Base-by-base conservation (phyloP, 1,139 yeast species). In the Suhomyces yuchorum region DNA sequence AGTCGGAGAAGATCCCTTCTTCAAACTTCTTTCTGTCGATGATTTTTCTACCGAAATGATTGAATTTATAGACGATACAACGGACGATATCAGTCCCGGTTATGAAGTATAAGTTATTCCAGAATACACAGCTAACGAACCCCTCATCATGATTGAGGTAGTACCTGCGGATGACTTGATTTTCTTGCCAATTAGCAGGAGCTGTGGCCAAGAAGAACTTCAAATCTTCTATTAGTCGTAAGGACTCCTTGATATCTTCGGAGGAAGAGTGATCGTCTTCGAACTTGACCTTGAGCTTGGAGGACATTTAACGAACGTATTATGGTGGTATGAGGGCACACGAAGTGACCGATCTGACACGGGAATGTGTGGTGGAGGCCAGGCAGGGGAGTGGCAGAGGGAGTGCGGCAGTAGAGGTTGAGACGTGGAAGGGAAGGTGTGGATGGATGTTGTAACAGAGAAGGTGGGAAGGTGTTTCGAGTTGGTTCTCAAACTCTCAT, bases 71-170 rank as follows among this genome's bases (percentile, higher is more conserved):
- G 22, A 92, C 87, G 46, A 95, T 82, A 64, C 96, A 88, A 50
- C 97, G 81, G 37, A 93, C 97, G 50, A 93, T 92, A 71, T 93
- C 99, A 0, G 98, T 93, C 6, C 99, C 99, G 1, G 98, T 92
- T 44, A 93, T 81, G 66, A 88, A 91, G 63, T 87, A 93, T 17
- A 92, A 74, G 62, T 89, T 88, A 59, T 90, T 88, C 98, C 98
- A 93, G 59, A 78, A 87, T 2, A 93, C 92, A 67, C 99, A 93
- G 48, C 93, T 84, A 8, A 93, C 95, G 58, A 86, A 87, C 0
- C 95, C 95, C 66, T 92, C 97, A 54, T 89, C 96, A 53, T 85
- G 87, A 56, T 91, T 92, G 45, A 93, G 71, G 61, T 86, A 87
- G 65, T 89, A 92, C 48, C 97, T 76, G 61, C 96, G 76, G 47